A percentile compares a stretch with the other conserved stretches of the same genome.
Evolutionary conservation across 768 basidiomycete genomes (phyloP).

Genomic region (Mycena alexandri): DNA sequence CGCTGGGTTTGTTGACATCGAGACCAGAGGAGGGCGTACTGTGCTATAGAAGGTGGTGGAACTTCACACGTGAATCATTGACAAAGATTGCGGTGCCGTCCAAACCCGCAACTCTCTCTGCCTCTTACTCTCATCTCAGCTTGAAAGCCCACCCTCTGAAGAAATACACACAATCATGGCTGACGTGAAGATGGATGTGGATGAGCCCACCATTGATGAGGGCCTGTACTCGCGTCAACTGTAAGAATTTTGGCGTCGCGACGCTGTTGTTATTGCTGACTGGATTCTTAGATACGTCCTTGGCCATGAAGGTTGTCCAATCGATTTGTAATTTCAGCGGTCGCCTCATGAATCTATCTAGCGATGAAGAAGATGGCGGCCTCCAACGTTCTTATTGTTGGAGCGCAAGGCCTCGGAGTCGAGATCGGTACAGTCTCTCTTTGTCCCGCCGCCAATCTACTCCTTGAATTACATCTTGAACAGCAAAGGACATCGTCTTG

Average conservation of each 20-base stretch:
- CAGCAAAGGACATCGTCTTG: slow-evolving; percentile 94
- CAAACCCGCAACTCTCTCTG: no score
- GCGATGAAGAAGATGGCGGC: slow-evolving; percentile 99
- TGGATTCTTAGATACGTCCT: slow-evolving; percentile 81
- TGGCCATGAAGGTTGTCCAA: slow-evolving; percentile 87
- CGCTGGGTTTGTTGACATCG: background rate
- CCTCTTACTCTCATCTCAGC: slow-evolving; percentile 7
- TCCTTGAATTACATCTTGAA: slow-evolving; percentile 21
- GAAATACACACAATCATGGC: slow-evolving; percentile 35
- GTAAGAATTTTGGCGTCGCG: slow-evolving; percentile 61
- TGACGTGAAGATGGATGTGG: slow-evolving; percentile 80
- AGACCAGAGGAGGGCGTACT: background rate
- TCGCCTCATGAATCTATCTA: slow-evolving; percentile 48
- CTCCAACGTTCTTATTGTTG: slow-evolving; percentile 95
- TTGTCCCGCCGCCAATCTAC: slow-evolving; percentile 15
- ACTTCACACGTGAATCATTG: slow-evolving; percentile 11
- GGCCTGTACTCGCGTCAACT: slow-evolving; percentile 94
- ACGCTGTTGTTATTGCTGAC: slow-evolving; percentile 32
- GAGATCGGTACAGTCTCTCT: slow-evolving; percentile 79
- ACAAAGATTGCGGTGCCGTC: slow-evolving; percentile 20
- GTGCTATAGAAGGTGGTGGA: slow-evolving; percentile 17
- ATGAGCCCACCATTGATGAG: slow-evolving; percentile 92
- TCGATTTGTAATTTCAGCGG: background rate
- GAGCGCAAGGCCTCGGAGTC: slow-evolving; percentile 91
- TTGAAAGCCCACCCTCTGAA: slow-evolving; percentile 31